Percentiles rank a stretch among this genome's conserved stretches.
Evolutionary conservation across 495 filamentous ascomycete genomes (phyloP).

Genomic region (Aspergillus affinis): DNA sequence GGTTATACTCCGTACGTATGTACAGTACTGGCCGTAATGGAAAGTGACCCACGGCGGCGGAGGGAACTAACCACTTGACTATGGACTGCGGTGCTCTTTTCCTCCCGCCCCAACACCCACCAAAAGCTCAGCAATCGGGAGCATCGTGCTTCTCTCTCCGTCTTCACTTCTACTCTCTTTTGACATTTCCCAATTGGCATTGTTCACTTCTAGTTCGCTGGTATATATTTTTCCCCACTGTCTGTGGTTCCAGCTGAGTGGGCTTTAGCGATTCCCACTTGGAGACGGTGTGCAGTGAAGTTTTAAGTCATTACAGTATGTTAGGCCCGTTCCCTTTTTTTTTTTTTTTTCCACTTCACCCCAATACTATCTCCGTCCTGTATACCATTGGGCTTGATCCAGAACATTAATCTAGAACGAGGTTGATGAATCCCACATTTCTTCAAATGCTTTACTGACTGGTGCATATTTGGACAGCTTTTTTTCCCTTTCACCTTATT

Average conservation of each 20-base stretch:
- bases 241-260: slow-evolving; percentile 19
- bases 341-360: not conserved
- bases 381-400: too few relatives aligned
- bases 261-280: slow-evolving; percentile 8
- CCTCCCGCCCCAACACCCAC: slow-evolving; percentile 22
- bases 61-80: too few relatives aligned
- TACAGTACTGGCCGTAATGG: too few relatives aligned
- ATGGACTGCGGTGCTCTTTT: slow-evolving; percentile 6
- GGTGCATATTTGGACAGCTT: not conserved
- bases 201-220: slow-evolving; percentile 8
- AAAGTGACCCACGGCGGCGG: too few relatives aligned
- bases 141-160: not conserved
- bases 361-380: not conserved
- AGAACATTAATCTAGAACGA: not conserved
- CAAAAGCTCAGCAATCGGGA: slow-evolving; percentile 20
- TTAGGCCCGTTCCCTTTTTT: not conserved
- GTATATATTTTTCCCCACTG: slow-evolving; percentile 14
- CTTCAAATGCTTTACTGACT: not conserved
- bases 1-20: too few relatives aligned
- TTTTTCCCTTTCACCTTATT: not conserved
- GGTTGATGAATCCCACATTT: not conserved
- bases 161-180: slow-evolving; percentile 14
- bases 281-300: not conserved
- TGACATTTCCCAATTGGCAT: not conserved
- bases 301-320: not conserved